Evolutionary conservation across 495 filamentous ascomycete species (phyloP).

Genomic region (Oidiodendron maius): DNA sequence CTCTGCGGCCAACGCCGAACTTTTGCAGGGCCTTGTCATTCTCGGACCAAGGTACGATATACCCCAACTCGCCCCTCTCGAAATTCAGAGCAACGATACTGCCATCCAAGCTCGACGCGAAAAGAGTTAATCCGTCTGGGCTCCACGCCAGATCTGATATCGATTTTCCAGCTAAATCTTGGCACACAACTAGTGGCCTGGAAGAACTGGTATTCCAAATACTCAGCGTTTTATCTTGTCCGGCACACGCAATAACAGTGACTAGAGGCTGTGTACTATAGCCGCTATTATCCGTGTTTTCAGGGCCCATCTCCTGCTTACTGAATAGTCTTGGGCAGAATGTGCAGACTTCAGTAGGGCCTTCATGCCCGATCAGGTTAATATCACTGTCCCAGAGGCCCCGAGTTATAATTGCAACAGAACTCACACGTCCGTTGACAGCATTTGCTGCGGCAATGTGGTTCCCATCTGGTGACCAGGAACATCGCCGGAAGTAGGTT

Average conservation of each 20-base stretch:
- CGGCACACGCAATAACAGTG: constrained; percentile 93
- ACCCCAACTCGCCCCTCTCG: constrained; percentile 67
- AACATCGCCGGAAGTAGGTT: constrained; percentile 93
- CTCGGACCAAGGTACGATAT: constrained; percentile 68
- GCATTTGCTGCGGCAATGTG: constrained; percentile 97
- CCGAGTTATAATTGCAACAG: constrained; percentile 91
- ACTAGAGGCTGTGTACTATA: constrained; percentile 48
- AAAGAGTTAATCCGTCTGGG: constrained; percentile 83
- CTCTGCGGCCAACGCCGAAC: constrained; percentile 79
- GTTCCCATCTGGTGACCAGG: constrained; percentile 94
- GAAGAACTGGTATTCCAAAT: constrained; percentile 97
- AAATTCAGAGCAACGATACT: constrained; percentile 72
- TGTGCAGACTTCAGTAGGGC: constrained; percentile 91
- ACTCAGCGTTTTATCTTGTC: constrained; percentile 90
- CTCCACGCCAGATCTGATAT: constrained; percentile 94
- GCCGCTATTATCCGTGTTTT: constrained; percentile 30
- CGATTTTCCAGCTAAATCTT: constrained; percentile 83
- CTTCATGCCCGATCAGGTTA: constrained; percentile 95
- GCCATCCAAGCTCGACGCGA: constrained; percentile 81
- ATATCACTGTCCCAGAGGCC: constrained; percentile 94
- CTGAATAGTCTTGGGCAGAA: constrained; percentile 92
- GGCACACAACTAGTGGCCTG: constrained; percentile 77
- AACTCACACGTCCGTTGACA: constrained; percentile 93
- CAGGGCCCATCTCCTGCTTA: constrained; percentile 48
- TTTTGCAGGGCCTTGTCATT: constrained; percentile 91